A percentile compares a stretch with the other conserved stretches of the same genome.
Conservation (phyloP, 2,329 filamentous ascomycete genomes). For the Herpotrichia juniperi region DNA sequence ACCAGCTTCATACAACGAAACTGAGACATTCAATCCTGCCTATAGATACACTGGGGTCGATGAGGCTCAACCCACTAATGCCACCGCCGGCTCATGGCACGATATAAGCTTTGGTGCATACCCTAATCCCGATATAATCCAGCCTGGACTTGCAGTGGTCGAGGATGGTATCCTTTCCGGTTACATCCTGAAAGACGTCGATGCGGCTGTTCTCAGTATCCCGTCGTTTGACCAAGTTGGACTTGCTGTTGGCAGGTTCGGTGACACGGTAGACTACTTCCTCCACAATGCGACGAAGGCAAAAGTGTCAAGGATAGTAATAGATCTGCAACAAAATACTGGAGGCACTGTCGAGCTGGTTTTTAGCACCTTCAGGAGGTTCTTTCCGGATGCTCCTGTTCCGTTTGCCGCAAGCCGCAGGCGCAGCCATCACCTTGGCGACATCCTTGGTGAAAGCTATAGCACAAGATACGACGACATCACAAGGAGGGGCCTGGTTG, state of each 20-base stretch:
- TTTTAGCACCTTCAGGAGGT: constrained; percentile 51
- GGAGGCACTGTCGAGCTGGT: constrained; percentile 53
- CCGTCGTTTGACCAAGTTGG: constrained; percentile 40
- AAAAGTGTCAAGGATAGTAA: constrained; percentile 61
- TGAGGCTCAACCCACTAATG: not conserved
- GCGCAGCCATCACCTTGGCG: too few relatives aligned
- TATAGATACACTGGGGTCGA: not conserved
- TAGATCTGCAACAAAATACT: constrained; percentile 64
- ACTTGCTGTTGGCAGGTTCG: too few relatives aligned
- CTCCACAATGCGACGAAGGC: constrained; percentile 50
- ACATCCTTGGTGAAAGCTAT: too few relatives aligned
- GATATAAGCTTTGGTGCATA: constrained; percentile 23
- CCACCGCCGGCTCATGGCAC: constrained; percentile 15
- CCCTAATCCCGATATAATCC: constrained; percentile 26
- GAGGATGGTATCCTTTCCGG: constrained; percentile 41
- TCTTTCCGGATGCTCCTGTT: too few relatives aligned
- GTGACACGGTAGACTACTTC: constrained; percentile 43
- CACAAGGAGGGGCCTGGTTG: too few relatives aligned
- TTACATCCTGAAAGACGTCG: constrained; percentile 48
- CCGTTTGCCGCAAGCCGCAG: too few relatives aligned
- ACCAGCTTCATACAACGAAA: constrained; percentile 18
- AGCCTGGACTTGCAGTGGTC: constrained; percentile 22
- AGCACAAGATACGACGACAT: too few relatives aligned
- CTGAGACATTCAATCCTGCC: not conserved
- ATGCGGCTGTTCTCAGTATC: constrained; percentile 51